phyloP scores from a whole-genome alignment of 352 stramenopile genomes.

The Pythium catenulatum region DNA sequence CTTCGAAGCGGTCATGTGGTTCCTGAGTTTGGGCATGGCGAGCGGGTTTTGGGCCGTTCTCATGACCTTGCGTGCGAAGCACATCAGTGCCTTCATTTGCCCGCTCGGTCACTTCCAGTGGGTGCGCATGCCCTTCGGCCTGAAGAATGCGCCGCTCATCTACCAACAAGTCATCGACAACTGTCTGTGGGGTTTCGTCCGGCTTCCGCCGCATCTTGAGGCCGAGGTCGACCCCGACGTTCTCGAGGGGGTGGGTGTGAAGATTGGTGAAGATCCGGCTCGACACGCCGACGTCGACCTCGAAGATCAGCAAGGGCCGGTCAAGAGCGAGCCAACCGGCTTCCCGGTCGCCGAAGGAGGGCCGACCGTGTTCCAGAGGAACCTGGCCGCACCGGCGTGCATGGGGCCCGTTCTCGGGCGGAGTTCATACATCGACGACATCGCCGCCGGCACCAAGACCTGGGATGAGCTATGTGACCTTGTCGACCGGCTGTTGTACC shows the following conservation, averaged over 20 bases:
- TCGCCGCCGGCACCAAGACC: neutral
- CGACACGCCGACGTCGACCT: neutral
- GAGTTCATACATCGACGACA: constrained; percentile 36
- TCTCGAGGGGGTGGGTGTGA: constrained; percentile 3
- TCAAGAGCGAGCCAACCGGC: neutral
- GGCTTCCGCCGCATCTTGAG: neutral
- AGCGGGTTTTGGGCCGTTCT: constrained; percentile 24
- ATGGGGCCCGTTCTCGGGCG: constrained; percentile 10
- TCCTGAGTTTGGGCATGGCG: constrained; percentile 11
- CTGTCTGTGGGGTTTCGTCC: constrained; percentile 19
- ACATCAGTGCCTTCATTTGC: constrained; percentile 12
- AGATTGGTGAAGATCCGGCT: neutral
- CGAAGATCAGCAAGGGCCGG: too few relatives aligned
- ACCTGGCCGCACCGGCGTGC: neutral
- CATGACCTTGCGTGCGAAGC: neutral
- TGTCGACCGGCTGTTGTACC: constrained; percentile 3
- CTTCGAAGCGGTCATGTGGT: constrained; percentile 28
- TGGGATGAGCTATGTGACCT: constrained; percentile 6
- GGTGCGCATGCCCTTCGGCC: constrained; percentile 17
- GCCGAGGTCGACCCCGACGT: constrained; percentile 26
- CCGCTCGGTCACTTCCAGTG: constrained; percentile 34
- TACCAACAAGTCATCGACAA: constrained; percentile 51
- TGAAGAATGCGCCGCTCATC: constrained; percentile 36
- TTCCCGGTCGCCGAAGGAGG: too few relatives aligned
- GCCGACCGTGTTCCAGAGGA: neutral